Conservation (phyloP, 2,329 filamentous ascomycete species). For the Corynespora cassiicola region DNA sequence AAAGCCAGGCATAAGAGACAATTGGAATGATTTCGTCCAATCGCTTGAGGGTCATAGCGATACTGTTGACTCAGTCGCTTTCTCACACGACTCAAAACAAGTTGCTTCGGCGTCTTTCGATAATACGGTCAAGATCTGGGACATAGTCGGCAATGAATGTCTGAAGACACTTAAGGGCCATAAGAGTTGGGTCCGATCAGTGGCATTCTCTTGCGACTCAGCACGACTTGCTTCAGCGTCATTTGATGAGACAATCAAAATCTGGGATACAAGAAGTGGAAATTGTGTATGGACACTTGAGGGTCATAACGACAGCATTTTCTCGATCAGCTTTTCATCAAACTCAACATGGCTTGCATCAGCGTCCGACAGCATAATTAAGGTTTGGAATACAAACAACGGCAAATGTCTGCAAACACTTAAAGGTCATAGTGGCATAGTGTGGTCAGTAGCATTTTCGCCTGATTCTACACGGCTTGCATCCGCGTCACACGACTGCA, state of each 20-base stretch:
- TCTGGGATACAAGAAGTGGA: constrained; percentile 72
- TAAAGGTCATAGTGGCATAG: constrained; percentile 11
- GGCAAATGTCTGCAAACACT: constrained; percentile 16
- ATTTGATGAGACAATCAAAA: constrained; percentile 83
- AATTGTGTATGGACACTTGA: constrained; percentile 13
- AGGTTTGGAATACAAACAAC: constrained; percentile 14
- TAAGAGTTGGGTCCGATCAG: constrained; percentile 79
- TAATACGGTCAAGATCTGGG: constrained; percentile 93
- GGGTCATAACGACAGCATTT: constrained; percentile 11
- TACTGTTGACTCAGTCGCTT: constrained; percentile 23
- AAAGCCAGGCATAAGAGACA: constrained; percentile 10
- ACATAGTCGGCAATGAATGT: constrained; percentile 47
- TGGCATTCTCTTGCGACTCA: constrained; percentile 82
- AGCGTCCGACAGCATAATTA: constrained; percentile 15
- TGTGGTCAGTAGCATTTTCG: constrained; percentile 13
- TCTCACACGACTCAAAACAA: constrained; percentile 3
- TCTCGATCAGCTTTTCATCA: constrained; percentile 4
- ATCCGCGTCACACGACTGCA: not conserved
- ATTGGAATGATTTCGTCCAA: constrained; percentile 12
- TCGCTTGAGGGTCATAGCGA: constrained; percentile 17
- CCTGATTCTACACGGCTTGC: constrained; percentile 4
- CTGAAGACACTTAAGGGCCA: constrained; percentile 89
- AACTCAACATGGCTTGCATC: constrained; percentile 5
- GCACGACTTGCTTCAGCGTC: constrained; percentile 89
- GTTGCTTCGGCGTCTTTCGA: constrained; percentile 73